Evolutionary conservation across 345 rosid species (phyloP), one percentile per base, ranked within the genome.

Genomic region (Linum trigynum): DNA sequence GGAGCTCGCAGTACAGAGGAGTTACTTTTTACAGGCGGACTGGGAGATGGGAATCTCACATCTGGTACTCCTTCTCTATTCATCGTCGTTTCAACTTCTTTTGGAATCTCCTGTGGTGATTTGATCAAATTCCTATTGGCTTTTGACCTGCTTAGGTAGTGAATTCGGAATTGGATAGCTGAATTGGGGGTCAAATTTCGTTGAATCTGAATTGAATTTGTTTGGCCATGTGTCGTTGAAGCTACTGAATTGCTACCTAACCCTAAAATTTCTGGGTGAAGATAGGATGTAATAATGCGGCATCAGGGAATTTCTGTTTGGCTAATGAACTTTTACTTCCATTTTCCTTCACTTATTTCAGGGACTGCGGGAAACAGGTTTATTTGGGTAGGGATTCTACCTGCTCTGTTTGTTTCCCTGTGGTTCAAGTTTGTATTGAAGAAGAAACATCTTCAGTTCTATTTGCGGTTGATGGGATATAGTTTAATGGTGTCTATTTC

Each of bases 301-400:
- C 5, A 23, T 36, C 32, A 23, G 32, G 11, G 43, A 48, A 51
- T 71, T 65, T 59, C 53, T 36, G 16, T 50, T 39, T 12, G 17
- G 1, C 9, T 66, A 38, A 45, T 45, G 9, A 17, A 43, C 70
- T 64, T 7, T 65, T 17, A 43, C 38, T 57, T 17, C 12, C 16
- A 3, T 56, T 41, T 43, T 36, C 40, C 61, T 36, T 40, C 71
- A 48, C 65, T 23, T 62, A 35, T 69, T 57, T 76, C 85, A 92
- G 98, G 98, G 98, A 92, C 72, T 87, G 96, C 70, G 97, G 98
- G 61, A 92, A 90, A 78, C 98, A 92, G 79, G 96, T 92, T 2
- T 92, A 92, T 81, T 71, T 90, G 71, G 98, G 98, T 92, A 82
- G 66, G 95, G 59, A 71, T 59, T 10, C 56, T 59, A 48, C 65